These are phyloP conservation scores for Fusarium sp. DNA, from an alignment of 2,329 filamentous ascomycete genomes.

Conservation along the genomic window DNA sequence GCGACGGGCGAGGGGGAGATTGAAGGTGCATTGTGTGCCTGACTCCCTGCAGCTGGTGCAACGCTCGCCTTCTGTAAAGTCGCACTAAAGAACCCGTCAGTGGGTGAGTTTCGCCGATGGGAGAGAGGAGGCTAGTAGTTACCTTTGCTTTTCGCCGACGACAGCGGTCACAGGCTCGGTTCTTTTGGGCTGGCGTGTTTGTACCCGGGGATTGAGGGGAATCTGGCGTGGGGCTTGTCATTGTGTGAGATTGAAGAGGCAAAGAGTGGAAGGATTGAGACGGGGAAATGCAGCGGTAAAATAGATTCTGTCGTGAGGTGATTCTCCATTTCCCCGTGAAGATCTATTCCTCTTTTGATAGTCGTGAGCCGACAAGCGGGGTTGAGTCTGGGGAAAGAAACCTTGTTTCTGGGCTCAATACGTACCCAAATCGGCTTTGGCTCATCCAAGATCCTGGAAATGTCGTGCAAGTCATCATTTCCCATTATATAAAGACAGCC, in stretches of 20 bases:
- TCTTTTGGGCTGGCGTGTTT: slow-evolving; percentile 27
- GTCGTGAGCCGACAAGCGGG: background rate
- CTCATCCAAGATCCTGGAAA: background rate
- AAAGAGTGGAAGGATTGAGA: background rate
- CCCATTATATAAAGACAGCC: background rate
- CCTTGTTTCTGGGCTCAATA: background rate
- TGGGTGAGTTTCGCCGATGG: slow-evolving; percentile 16
- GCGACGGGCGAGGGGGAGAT: slow-evolving; percentile 51
- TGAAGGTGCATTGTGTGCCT: slow-evolving; percentile 50
- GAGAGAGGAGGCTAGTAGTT: background rate
- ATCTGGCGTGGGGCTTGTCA: slow-evolving; percentile 31
- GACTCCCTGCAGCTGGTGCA: slow-evolving; percentile 50
- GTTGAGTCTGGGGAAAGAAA: slow-evolving; percentile 19
- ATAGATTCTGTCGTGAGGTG: slow-evolving; percentile 7
- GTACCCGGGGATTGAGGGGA: slow-evolving; percentile 30
- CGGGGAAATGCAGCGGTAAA: slow-evolving; percentile 37
- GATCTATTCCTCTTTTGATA: background rate
- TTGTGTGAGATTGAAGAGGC: slow-evolving; percentile 1
- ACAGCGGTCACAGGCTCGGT: slow-evolving; percentile 51
- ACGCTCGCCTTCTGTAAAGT: slow-evolving; percentile 38
- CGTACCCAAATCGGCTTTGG: background rate
- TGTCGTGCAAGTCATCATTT: background rate
- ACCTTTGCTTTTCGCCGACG: slow-evolving; percentile 52
- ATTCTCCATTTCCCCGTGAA: slow-evolving; percentile 35
- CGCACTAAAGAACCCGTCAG: slow-evolving; percentile 39